Evolutionary conservation across 2,329 filamentous ascomycete genomes (phyloP).

Genomic region (Celoporthe dispersa): DNA sequence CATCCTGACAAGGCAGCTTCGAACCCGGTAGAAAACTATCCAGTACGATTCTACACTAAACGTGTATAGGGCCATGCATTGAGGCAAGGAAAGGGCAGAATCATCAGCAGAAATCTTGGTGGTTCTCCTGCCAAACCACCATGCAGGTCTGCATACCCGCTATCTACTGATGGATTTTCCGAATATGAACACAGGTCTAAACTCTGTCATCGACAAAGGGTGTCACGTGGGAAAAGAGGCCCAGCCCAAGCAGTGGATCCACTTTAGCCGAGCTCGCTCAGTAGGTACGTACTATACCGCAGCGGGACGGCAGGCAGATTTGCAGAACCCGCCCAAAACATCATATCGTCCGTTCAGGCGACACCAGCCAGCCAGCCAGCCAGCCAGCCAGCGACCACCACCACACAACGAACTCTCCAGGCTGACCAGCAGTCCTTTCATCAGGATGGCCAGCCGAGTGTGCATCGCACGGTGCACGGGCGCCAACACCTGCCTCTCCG

Average conservation of each 20-base stretch:
- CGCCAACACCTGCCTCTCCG: constrained; percentile 13
- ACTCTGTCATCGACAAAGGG: neutral
- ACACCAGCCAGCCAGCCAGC: neutral
- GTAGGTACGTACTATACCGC: neutral
- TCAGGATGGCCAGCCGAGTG: constrained; percentile 22
- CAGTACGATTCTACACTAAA: neutral
- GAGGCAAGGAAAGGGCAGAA: neutral
- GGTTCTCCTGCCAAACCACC: neutral
- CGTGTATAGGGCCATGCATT: neutral
- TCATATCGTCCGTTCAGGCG: neutral
- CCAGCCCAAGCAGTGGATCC: neutral
- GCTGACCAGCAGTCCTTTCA: neutral
- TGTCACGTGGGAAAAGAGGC: constrained; percentile 3
- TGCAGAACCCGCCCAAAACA: constrained; percentile 5
- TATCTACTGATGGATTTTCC: neutral
- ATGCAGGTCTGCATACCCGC: too few species aligned
- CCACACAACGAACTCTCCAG: neutral
- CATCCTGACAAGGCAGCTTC: neutral
- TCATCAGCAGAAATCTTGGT: neutral
- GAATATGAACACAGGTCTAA: neutral
- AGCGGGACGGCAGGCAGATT: constrained; percentile 14
- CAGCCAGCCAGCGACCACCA: neutral
- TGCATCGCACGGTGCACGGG: constrained; percentile 24
- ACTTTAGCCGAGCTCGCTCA: neutral
- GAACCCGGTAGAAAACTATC: neutral